Base-by-base conservation (phyloP, 495 filamentous ascomycete genomes). In the Aspergillus conjunctus region DNA sequence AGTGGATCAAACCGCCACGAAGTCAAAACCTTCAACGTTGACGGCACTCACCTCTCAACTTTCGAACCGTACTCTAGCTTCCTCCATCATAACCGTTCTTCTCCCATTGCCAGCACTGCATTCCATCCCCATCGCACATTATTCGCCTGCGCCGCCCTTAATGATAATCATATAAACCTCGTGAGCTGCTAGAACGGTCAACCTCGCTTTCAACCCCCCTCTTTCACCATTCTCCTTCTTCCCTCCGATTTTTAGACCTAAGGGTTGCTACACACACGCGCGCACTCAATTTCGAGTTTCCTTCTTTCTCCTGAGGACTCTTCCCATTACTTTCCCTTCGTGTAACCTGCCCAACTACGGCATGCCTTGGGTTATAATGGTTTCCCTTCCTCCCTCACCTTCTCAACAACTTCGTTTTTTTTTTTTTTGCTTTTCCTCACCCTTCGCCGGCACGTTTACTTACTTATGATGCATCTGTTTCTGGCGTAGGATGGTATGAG, bases 61-160 rank as follows among this genome's bases (percentile, higher is more conserved):
- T 83, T 91, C 62, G 90, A 97, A 66, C 94, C 94, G 0, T 94
- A 96, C 71, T 88, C 90, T 15, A 88, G 88, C 66, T 96, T 96
- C 79, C 79, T 97, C 5, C 87, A 91, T 44, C 85, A 89, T 46
- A 89, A 87, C 58, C 87, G 88, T 51, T 84, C 85, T 39, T 81
- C 88, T 0, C 88, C 95, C 1, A 95, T 98, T 52, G 82, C 91
- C n/a, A 78, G 88, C 44, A 93, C 93, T 4, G 88, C 92, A 0
- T 99, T 98, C 80, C 94, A 99, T 74, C 94, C 94, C 4, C 94
- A 99, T 68, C 87, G 90, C 17, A 94, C 96, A 79, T 83, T 98
- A 73, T 78, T 99, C 52, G 94, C 91, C 18, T 92, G 87, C 60
- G 88, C 91, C 0, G 91, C 78, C 18, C 64, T 80, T 60, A 74